Evolutionary conservation across 345 rosid species (phyloP), one percentile per base, ranked within the genome.

Genomic region (Cardamine chenopodiifolia): DNA sequence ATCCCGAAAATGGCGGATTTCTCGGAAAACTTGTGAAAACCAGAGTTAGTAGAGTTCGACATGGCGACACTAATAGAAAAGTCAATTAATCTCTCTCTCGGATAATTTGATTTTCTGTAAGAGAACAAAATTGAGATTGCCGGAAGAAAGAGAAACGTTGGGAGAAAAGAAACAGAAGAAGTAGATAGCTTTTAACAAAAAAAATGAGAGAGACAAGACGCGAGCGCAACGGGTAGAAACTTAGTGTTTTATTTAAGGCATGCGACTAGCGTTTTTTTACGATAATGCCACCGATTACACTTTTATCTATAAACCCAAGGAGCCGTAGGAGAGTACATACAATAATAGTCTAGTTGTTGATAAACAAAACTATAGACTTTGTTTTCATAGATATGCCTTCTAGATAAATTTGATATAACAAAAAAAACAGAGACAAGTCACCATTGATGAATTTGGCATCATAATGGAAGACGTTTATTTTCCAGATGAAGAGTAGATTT

Each of bases 1-100:
- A 92, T 82, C 5, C 79, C 79, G 48, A 91, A 82, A 62, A 95
- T 49, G 15, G 85, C 53, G 5, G 90, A 69, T 61, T 79, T 83
- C 3, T 88, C 77, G 37, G 82, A 49, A 19, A 80, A 64, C 40
- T 82, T 84, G 47, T 81, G 82, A 19, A 74, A 35, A 20, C 72
- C 23, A 4, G 82, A 82, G 62, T 75, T 34, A 48, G 73, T 77
- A 71, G 89, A 72, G 39, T 49, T 85, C 74, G 96, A 77, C 98
- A 92, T 89, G 63, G 76, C 18, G 34, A 23, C 66, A 62, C 19
- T 10, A 62, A 4, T 40, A 4, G 5, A 10, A 28, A 15, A 56
- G 39, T 29, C 5, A 29, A 9, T 4, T 0, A 23, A n/a, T n/a
- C 34, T 14, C 29, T 39, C 12, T 22, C 66, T 11, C 11, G 19